Conservation (phyloP, 164 flowering plant species). For the Euptelea pleiosperma region DNA sequence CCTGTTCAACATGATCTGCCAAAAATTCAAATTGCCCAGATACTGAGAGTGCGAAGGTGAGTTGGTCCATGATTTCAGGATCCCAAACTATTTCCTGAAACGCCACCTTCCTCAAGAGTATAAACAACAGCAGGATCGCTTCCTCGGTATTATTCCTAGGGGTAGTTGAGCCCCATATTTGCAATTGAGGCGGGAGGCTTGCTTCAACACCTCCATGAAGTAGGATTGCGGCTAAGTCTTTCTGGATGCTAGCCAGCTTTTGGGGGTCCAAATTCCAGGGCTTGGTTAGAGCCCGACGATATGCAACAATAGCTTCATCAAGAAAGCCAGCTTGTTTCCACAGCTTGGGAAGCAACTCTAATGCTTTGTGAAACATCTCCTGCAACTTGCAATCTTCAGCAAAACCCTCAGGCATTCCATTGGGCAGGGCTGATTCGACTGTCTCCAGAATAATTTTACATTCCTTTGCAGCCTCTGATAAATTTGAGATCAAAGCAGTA, state of each 20-base stretch:
- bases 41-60: slow-evolving; percentile 68
- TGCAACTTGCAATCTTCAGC: slow-evolving; percentile 71
- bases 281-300: slow-evolving; percentile 68
- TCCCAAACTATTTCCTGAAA: slow-evolving; percentile 70
- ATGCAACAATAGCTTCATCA: slow-evolving; percentile 75
- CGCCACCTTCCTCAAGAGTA: slow-evolving; percentile 62
- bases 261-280: slow-evolving; percentile 82
- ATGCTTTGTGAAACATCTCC: slow-evolving; percentile 84
- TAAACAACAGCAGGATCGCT: slow-evolving; percentile 71
- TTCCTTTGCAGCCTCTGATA: slow-evolving; percentile 79
- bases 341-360: slow-evolving; percentile 75
- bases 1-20: slow-evolving; percentile 75
- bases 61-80: slow-evolving; percentile 74
- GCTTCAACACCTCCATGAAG: slow-evolving; percentile 80
- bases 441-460: slow-evolving; percentile 75
- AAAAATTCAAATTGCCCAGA: slow-evolving; percentile 57
- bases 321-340: slow-evolving; percentile 74
- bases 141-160: slow-evolving; percentile 64
- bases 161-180: slow-evolving; percentile 35
- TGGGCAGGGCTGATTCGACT: slow-evolving; percentile 78
- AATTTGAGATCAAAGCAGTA: background rate
- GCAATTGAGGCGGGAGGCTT: slow-evolving; percentile 47
- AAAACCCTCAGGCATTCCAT: slow-evolving; percentile 57
- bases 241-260: slow-evolving; percentile 63
- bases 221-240: slow-evolving; percentile 60